These are phyloP conservation scores for Sporothrix phasma DNA, from an alignment of 2,329 filamentous ascomycete species.

Conservation along the genomic window DNA sequence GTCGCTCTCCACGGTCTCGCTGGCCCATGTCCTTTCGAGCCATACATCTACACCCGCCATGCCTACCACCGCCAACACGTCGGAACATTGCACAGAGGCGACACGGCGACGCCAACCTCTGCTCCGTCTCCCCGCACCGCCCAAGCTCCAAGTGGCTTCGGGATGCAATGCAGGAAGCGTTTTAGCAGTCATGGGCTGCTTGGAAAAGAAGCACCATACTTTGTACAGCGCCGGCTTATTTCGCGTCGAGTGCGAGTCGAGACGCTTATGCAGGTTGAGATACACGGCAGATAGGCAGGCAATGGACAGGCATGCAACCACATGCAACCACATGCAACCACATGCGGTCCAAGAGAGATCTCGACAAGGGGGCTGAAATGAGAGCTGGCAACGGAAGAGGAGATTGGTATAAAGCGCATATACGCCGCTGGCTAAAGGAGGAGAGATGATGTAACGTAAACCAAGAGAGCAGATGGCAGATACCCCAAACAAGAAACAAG, in stretches of 20 bases:
- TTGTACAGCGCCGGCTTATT: conserved; percentile 1
- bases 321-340: too few relatives aligned
- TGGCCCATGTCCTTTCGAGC: too few relatives aligned
- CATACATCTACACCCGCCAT: too few relatives aligned
- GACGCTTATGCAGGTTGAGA: neutral
- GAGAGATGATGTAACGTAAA: neutral
- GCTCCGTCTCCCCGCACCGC: too few relatives aligned
- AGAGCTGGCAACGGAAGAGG: neutral
- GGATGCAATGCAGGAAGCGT: neutral
- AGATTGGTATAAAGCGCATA: neutral
- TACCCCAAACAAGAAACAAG: neutral
- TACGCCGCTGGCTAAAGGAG: neutral
- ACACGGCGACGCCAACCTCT: too few relatives aligned
- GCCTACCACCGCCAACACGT: too few relatives aligned
- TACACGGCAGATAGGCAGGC: neutral
- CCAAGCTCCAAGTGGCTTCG: neutral
- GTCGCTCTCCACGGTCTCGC: too few relatives aligned
- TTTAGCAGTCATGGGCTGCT: too few relatives aligned
- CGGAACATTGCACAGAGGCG: too few relatives aligned
- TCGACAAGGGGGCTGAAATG: neutral
- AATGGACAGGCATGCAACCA: neutral
- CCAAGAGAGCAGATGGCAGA: too few relatives aligned
- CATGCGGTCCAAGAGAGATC: neutral
- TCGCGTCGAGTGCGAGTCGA: neutral
- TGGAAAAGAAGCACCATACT: too few relatives aligned